Conservation (phyloP, 148 eudicot genomes). For the Rheum nobile region DNA sequence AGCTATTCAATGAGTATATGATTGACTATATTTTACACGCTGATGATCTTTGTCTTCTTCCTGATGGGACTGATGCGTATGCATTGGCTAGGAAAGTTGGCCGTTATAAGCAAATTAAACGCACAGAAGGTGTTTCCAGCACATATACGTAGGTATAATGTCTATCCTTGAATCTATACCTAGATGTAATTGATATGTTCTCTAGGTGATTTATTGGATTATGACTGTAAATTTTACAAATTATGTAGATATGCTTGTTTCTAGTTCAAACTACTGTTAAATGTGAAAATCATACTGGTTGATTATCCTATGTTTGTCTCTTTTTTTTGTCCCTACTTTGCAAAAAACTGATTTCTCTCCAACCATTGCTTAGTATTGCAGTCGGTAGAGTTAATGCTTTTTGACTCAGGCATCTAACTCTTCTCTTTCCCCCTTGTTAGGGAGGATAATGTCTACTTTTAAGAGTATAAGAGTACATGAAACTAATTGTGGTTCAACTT, state of each 20-base stretch:
- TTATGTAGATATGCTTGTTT: too few species aligned
- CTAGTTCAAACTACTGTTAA: background rate
- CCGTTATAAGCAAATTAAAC: conserved; percentile 94
- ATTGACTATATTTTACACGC: conserved; percentile 95
- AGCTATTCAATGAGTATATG: conserved; percentile 72
- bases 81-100: conserved; percentile 85
- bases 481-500: conserved; percentile 16
- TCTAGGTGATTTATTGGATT: background rate
- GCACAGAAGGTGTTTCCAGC: conserved; percentile 98
- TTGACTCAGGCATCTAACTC: background rate
- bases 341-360: background rate
- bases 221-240: too few species aligned
- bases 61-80: conserved; percentile 94
- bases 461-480: conserved; percentile 26
- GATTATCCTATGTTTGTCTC: background rate
- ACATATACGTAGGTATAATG: conserved; percentile 90
- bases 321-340: background rate
- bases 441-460: conserved; percentile 64
- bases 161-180: background rate
- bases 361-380: background rate
- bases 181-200: background rate
- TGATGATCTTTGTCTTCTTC: conserved; percentile 96
- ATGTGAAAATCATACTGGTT: background rate
- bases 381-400: background rate
- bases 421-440: conserved; percentile 15